Percentiles rank a stretch among this genome's conserved stretches.
These are phyloP conservation scores for Diatrype stigma DNA, from an alignment of 2,329 filamentous ascomycete genomes.

Conservation along the genomic window DNA sequence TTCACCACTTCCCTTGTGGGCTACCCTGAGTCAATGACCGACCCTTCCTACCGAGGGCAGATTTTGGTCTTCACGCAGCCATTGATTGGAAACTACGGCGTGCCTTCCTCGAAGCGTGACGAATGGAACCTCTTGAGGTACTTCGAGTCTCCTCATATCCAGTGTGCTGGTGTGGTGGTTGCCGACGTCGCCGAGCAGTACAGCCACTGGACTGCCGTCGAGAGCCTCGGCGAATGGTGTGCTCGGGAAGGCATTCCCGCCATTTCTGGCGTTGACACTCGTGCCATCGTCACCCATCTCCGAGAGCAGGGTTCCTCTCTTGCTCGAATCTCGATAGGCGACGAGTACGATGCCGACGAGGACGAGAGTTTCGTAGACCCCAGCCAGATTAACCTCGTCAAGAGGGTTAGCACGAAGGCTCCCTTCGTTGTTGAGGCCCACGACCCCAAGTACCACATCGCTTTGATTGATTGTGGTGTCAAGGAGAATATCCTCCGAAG, in stretches of 20 bases:
- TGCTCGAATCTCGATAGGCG: conserved; percentile 88
- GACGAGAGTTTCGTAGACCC: conserved; percentile 95
- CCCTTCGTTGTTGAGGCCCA: conserved; percentile 91
- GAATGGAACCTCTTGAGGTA: conserved; percentile 89
- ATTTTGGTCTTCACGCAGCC: conserved; percentile 98
- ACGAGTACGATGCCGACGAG: conserved; percentile 97
- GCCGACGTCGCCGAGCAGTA: conserved; percentile 91
- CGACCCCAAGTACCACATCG: conserved; percentile 81
- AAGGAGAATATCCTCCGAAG: conserved; percentile 99
- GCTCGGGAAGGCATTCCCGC: conserved; percentile 92
- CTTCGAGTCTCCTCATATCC: conserved; percentile 97
- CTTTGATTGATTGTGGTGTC: conserved; percentile 94
- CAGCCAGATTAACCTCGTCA: conserved; percentile 93
- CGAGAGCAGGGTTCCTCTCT: conserved; percentile 96
- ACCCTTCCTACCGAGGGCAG: conserved; percentile 86
- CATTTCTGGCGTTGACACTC: conserved; percentile 95
- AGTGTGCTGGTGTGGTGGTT: conserved; percentile 93
- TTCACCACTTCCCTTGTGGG: conserved; percentile 98
- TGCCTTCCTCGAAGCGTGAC: conserved; percentile 81
- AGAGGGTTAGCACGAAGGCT: conserved; percentile 94
- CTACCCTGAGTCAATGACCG: conserved; percentile 92
- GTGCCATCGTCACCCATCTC: conserved; percentile 91
- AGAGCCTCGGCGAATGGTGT: conserved; percentile 91
- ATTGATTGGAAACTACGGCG: conserved; percentile 96
- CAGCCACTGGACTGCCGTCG: conserved; percentile 98